Conservation (phyloP, 2,329 filamentous ascomycete species). For the Coniochaeta pulveracea region DNA sequence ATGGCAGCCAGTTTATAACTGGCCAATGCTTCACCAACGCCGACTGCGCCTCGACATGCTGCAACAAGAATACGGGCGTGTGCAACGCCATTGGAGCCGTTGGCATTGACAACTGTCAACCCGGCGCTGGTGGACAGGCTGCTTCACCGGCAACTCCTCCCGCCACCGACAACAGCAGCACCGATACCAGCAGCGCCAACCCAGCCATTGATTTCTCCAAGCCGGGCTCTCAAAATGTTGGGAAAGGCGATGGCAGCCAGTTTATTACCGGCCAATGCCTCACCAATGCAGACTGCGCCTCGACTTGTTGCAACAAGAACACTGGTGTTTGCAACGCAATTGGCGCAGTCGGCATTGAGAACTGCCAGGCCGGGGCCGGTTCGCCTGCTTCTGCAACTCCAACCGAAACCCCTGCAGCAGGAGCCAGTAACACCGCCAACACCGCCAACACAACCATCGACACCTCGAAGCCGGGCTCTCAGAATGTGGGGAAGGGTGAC, state of each 20-base stretch:
- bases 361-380: not conserved
- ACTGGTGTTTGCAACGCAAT: conserved; percentile 2
- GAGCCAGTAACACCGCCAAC: not conserved
- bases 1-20: conserved; percentile 17
- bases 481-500: conserved; percentile 19
- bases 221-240: conserved; percentile 14
- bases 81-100: conserved; percentile 4
- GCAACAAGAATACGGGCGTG: conserved; percentile 7
- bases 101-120: conserved; percentile 2
- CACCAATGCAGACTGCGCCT: conserved; percentile 19
- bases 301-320: conserved; percentile 15
- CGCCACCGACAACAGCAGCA: not conserved
- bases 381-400: not conserved
- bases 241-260: conserved; percentile 18
- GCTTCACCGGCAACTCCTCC: not conserved
- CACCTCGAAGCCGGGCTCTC: not conserved
- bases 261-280: conserved; percentile 23
- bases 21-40: conserved; percentile 16
- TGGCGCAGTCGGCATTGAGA: conserved; percentile 2
- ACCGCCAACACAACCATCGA: not conserved
- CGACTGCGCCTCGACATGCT: conserved; percentile 19
- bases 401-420: no score
- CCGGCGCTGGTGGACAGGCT: not conserved
- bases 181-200: not conserved
- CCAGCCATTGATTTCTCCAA: not conserved